Evolutionary conservation across 2,329 filamentous ascomycete species (phyloP).

Genomic region (Aureobasidium melanogenum): DNA sequence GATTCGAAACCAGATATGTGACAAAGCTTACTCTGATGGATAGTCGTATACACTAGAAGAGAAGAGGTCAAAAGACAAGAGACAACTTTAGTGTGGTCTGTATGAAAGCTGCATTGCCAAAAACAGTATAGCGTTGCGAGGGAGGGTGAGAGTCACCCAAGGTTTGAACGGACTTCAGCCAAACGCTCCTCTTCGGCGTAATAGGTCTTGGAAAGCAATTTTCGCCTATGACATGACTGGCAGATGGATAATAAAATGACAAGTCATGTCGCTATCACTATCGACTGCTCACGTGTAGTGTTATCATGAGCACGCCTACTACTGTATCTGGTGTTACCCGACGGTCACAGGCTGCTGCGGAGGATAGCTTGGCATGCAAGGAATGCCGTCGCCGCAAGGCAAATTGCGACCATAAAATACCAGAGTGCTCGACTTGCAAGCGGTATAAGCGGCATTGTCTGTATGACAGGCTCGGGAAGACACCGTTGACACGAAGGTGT

Average conservation of each 20-base stretch:
- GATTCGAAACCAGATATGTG: neutral
- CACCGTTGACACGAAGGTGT: conserved; percentile 8
- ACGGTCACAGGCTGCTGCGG: conserved; percentile 5
- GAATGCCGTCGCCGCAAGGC: conserved; percentile 11
- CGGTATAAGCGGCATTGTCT: conserved; percentile 8
- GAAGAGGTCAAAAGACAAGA: neutral
- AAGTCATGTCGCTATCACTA: conserved; percentile 3
- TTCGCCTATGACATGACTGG: neutral
- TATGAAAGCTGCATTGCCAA: neutral
- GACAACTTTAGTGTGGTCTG: neutral
- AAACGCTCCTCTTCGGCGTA: neutral
- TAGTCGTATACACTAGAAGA: neutral
- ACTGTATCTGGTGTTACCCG: neutral
- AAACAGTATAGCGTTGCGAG: neutral
- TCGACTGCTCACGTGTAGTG: neutral
- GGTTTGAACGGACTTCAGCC: neutral
- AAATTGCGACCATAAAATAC: conserved; percentile 10
- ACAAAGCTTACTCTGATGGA: neutral
- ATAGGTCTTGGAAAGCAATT: neutral
- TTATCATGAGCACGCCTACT: conserved; percentile 1
- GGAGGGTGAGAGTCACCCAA: conserved; percentile 3
- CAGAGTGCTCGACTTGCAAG: conserved; percentile 9
- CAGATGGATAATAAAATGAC: neutral
- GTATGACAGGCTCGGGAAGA: conserved; percentile 1
- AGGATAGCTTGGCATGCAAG: conserved; percentile 10